A percentile compares a stretch with the other conserved stretches of the same genome.
phyloP scores from a whole-genome alignment of 305 asterid genomes.

The Lippia alba region DNA sequence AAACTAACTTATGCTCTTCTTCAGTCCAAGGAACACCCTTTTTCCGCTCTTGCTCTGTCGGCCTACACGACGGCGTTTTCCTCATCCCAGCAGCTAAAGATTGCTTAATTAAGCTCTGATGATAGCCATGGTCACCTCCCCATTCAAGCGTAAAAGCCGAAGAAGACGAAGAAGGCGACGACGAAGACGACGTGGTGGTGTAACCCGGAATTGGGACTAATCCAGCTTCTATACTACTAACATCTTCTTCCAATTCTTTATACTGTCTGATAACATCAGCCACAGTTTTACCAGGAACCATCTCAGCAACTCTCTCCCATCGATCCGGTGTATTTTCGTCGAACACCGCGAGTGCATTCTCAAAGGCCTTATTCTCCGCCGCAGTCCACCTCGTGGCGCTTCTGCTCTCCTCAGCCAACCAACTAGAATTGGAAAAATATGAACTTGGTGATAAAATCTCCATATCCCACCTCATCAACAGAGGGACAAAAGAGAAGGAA shows the following conservation, averaged over 20 bases:
- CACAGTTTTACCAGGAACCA: slow-evolving; percentile 93
- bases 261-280: slow-evolving; percentile 81
- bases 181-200: slow-evolving; percentile 27
- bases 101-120: slow-evolving; percentile 52
- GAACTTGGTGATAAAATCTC: slow-evolving; percentile 83
- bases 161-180: slow-evolving; percentile 43
- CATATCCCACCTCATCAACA: slow-evolving; percentile 66
- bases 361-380: slow-evolving; percentile 88
- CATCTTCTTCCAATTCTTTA: slow-evolving; percentile 83
- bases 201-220: slow-evolving; percentile 78
- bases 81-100: slow-evolving; percentile 51
- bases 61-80: slow-evolving; percentile 50
- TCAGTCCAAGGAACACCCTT: slow-evolving; percentile 97
- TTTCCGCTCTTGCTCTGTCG: slow-evolving; percentile 84
- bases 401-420: slow-evolving; percentile 63
- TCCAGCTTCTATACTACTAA: slow-evolving; percentile 90
- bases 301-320: slow-evolving; percentile 85
- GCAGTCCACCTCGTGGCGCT: slow-evolving; percentile 75
- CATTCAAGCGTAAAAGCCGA: slow-evolving; percentile 83
- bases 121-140: slow-evolving; percentile 62
- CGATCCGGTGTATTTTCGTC: slow-evolving; percentile 90
- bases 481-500: slow-evolving; percentile 27
- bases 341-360: slow-evolving; percentile 85
- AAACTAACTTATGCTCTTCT: slow-evolving; percentile 85
- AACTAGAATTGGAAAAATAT: slow-evolving; percentile 57